phyloP scores from a whole-genome alignment of 1,139 yeast genomes.

The Magnusiomyces fungicola region DNA sequence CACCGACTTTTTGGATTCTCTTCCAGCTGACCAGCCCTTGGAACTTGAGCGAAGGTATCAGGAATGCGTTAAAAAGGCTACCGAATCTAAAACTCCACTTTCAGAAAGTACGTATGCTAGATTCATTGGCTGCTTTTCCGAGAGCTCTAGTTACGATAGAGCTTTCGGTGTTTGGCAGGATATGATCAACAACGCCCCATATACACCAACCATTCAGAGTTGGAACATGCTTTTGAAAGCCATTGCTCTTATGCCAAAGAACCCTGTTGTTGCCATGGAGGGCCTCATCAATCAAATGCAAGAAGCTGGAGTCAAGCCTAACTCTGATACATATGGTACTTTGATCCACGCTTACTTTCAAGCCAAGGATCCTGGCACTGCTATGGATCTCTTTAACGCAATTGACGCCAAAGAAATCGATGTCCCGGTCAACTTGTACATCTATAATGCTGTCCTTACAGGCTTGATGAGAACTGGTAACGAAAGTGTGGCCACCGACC shows the following conservation, averaged over 20 bases:
- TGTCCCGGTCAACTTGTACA: constrained; percentile 23
- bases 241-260: constrained; percentile 30
- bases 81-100: constrained; percentile 18
- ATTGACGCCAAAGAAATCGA: constrained; percentile 19
- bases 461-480: constrained; percentile 27
- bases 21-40: constrained; percentile 24
- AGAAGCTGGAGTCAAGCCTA: constrained; percentile 34
- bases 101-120: constrained; percentile 30
- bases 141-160: constrained; percentile 24
- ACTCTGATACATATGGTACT: constrained; percentile 34
- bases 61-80: constrained; percentile 21
- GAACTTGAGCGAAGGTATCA: constrained; percentile 22
- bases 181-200: constrained; percentile 27
- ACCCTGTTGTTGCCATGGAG: constrained; percentile 32
- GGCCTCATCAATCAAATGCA: constrained; percentile 36
- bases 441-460: constrained; percentile 31
- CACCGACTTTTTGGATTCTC: constrained; percentile 19
- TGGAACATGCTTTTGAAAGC: constrained; percentile 44
- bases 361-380: constrained; percentile 28
- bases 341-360: constrained; percentile 35
- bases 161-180: constrained; percentile 39
- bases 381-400: constrained; percentile 27
- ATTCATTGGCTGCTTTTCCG: constrained; percentile 34
- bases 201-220: constrained; percentile 31
- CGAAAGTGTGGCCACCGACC: constrained; percentile 26